Evolutionary conservation across 768 basidiomycete genomes (phyloP), one percentile per base, ranked within the genome.

Genomic region (Pulveroboletus sp.): DNA sequence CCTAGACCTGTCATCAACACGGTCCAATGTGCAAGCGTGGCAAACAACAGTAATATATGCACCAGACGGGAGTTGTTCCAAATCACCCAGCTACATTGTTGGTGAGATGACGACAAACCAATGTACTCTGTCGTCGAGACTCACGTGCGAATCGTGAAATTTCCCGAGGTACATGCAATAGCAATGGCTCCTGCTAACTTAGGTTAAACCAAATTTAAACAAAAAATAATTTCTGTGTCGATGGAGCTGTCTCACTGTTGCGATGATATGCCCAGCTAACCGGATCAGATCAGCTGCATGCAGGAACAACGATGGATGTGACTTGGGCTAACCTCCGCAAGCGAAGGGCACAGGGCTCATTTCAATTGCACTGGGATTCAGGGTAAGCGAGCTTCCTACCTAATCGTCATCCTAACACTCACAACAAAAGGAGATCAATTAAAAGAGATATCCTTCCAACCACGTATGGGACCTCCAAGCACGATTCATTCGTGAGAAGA

Each of bases 111-210:
- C 4, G 11, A 13, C 20, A 12, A 32, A 3, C 16, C 35, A 40
- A 8, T 13, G 20, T 19, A 31, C 14, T 12, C 11, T 23, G 8
- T 10, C 7, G 17, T 21, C 21, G 5, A 20, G 29, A 27, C 58
- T 41, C 38, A 58, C 52, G 56, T 55, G 32, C 57, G 53, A 23
- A 59, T 40, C 48, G 55, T 55, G 35, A 59, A 24, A 43, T 59
- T 59, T 10, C 36, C 50, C 1, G 56, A 59, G 29, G 48, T 35
- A 32, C 50, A 55, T n/a, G 35, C 56, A 1, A 59, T 36, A 12
- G 40, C 40, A 16, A 49, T 34, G 20, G 20, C 27, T 12, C 40
- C 47, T 16, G 42, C 7, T 29, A 55, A 20, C 58, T 59, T 21
- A 19, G 16, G 11, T 7, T 11, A 17, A 5, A 16, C 6, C 17